Base-by-base conservation (phyloP, 106 monocot genomes). In the Iris macrosiphon region DNA sequence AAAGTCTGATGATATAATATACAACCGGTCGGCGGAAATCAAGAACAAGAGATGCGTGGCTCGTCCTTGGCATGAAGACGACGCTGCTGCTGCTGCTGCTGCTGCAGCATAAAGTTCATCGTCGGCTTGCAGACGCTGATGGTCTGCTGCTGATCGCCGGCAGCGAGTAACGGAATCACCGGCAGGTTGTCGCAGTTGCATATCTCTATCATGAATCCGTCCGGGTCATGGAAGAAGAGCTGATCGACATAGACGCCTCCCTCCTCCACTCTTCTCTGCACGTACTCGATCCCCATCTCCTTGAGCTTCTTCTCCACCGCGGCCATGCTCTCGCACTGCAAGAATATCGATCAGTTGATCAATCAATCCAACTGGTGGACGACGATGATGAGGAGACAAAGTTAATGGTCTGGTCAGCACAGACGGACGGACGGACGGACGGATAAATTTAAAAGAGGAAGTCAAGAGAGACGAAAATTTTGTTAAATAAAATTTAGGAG, bases 201-300 rank as follows among this genome's bases (percentile, higher is more conserved):
- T 34, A 95, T 74, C 63, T 95, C 94, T 67, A 95, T 82, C 94
- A 89, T 95, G 81, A 82, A 89, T 10, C 79, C 85, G 24, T 95
- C 89, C 0, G 94, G 94, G 44, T 95, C 94, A n/a, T 95, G 89
- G 72, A 95, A 89, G 82, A 95, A 95, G 47, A 95, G 62, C 59
- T 95, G 89, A 21, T 89, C 85, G 0, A 89, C 79, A 34, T 37
- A 57, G 53, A 89, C 72, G 1, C 94, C 81, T 4, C 89, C 85
- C 28, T 89, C 94, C 59, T 89, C 85, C 1, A 95, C 81, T 0
- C 32, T 21, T 13, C 68, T 51, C 40, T 61, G 49, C 16, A 95
- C 30, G 76, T 79, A 89, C 0, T 26, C 16, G 16, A 94, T 79
- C 13, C 38, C 79, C 71, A 79, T 53, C 55, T 79, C 75, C 17